Base-by-base conservation (phyloP, 208 protist species). In the Trypanosoma grayi region DNA sequence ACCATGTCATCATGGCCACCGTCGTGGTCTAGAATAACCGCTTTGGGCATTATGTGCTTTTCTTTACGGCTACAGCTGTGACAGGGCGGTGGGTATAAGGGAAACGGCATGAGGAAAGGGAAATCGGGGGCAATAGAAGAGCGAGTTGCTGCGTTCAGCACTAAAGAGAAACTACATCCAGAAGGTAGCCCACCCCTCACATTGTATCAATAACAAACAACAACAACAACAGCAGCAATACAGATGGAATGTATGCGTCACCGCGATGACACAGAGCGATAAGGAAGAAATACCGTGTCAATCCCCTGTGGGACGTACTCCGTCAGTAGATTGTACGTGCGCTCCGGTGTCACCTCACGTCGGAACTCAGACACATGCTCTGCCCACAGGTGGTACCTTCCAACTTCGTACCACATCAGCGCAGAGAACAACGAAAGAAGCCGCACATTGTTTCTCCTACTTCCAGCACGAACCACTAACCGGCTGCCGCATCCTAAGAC, bases 1-100 rank as follows among this genome's bases (percentile, higher is more conserved):
- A 93, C 81, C 28, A 96, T 30, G 67, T 96, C 90, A 59, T 96
- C 90, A 58, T 90, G 75, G 4, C 85, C 83, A 14, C 90, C 87
- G 43, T 96, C 90, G 61, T 96, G 90, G 59, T 96, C 90, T 0
- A 95, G 66, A 60, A 95, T 86, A 25, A 95, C 89, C 0, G 52
- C 69, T 37, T 82, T 91, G 1, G 70, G 71, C 66, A 72, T 64
- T 30, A 0, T 57, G 27, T 41, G 9, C 18, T n/a, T n/a, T n/a
- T n/a, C n/a, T n/a, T n/a, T n/a, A n/a, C n/a, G n/a, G n/a, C n/a
- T n/a, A n/a, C n/a, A n/a, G n/a, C n/a, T n/a, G n/a, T n/a, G n/a
- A n/a, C n/a, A n/a, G n/a, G n/a, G n/a, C n/a, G n/a, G n/a, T n/a
- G n/a, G n/a, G n/a, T n/a, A n/a, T n/a, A n/a, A n/a, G n/a, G n/a